Conservation (phyloP, 1,139 yeast genomes). For the Sugiyamaella novakii region DNA sequence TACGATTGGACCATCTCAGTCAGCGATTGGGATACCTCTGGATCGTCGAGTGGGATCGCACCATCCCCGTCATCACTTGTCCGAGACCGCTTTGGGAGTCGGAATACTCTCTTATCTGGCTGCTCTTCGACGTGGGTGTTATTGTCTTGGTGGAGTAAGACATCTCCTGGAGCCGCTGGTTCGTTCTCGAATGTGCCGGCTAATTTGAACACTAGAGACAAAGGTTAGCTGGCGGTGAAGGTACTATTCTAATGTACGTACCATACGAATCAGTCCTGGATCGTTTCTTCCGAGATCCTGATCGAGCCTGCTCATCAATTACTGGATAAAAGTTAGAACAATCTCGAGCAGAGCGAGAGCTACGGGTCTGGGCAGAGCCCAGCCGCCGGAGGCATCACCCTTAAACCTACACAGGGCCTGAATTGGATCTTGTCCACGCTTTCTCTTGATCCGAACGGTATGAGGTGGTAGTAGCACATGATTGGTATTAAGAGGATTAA, state of each 20-base stretch:
- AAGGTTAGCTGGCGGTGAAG: too few relatives aligned
- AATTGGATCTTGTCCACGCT: slow-evolving; percentile 81
- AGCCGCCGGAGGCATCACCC: too few relatives aligned
- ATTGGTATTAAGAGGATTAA: not conserved
- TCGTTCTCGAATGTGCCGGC: slow-evolving; percentile 61
- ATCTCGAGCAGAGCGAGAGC: too few relatives aligned
- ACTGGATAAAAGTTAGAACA: too few relatives aligned
- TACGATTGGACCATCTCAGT: slow-evolving; percentile 68
- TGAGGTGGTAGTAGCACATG: slow-evolving; percentile 26
- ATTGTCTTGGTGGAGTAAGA: slow-evolving; percentile 31
- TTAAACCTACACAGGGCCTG: slow-evolving; percentile 62
- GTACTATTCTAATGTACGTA: too few relatives aligned
- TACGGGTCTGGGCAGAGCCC: too few relatives aligned
- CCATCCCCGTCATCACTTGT: slow-evolving; percentile 22
- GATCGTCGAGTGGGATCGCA: slow-evolving; percentile 41
- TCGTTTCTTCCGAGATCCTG: slow-evolving; percentile 45
- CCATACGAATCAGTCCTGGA: slow-evolving; percentile 43
- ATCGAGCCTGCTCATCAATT: slow-evolving; percentile 46
- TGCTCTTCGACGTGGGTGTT: slow-evolving; percentile 20
- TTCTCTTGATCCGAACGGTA: slow-evolving; percentile 78
- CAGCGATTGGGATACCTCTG: slow-evolving; percentile 59
- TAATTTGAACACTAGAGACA: slow-evolving; percentile 56
- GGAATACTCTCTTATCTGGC: slow-evolving; percentile 27
- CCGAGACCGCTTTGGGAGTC: slow-evolving; percentile 24
- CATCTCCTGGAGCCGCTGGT: slow-evolving; percentile 30